A percentile compares a stretch with the other conserved stretches of the same genome.
These are phyloP conservation scores for Simplicillium aogashimaense DNA, from an alignment of 2,329 filamentous ascomycete genomes.

Conservation along the genomic window DNA sequence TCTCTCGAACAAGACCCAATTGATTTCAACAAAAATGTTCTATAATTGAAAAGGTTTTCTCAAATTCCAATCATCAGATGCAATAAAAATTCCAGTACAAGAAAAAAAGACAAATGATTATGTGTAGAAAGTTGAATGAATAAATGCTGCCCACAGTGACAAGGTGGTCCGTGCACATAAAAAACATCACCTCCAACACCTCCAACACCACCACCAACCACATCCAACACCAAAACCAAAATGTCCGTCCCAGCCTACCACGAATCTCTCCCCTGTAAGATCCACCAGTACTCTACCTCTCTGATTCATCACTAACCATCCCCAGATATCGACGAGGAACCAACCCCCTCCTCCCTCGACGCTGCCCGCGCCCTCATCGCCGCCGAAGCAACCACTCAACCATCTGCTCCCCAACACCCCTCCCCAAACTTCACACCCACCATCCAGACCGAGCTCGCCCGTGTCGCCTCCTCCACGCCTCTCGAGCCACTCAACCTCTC, in stretches of 20 bases:
- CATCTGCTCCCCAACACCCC: slow-evolving; percentile 45
- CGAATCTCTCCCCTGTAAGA: slow-evolving; percentile 72
- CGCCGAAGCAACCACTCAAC: slow-evolving; percentile 47
- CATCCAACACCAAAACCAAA: slow-evolving; percentile 1
- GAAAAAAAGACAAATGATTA: no score
- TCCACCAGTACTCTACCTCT: slow-evolving; percentile 1
- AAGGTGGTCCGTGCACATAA: not conserved
- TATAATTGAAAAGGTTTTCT: no score
- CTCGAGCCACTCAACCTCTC: slow-evolving; percentile 56
- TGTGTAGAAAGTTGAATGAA: no score
- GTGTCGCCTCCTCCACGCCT: slow-evolving; percentile 39
- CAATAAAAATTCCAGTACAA: no score
- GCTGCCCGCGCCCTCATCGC: slow-evolving; percentile 61
- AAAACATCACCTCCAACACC: no score
- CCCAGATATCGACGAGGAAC: slow-evolving; percentile 71
- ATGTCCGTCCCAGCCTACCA: slow-evolving; percentile 38
- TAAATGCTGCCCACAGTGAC: no score
- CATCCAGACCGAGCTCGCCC: slow-evolving; percentile 58
- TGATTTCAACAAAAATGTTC: no score
- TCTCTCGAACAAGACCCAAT: no score
- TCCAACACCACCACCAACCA: no score
- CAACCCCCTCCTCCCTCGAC: slow-evolving; percentile 50
- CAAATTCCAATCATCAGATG: no score
- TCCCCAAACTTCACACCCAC: slow-evolving; percentile 52
- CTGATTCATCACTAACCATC: slow-evolving; percentile 9